Conservation (phyloP, 2,329 filamentous ascomycete species). For the Whalleya microplaca region DNA sequence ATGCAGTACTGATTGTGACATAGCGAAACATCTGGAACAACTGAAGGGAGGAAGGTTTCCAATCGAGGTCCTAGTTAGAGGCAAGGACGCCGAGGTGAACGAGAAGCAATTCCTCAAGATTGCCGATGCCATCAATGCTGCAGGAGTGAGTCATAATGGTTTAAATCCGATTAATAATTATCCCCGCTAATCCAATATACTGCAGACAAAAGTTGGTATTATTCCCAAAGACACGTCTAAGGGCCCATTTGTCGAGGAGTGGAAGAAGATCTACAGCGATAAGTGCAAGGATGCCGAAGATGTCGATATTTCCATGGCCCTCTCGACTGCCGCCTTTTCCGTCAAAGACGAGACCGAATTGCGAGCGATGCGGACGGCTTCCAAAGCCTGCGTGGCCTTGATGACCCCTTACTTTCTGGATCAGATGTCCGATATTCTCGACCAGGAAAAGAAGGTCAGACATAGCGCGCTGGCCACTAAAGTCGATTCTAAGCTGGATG, state of each 20-base stretch:
- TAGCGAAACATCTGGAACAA: constrained; percentile 90
- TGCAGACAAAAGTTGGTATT: constrained; percentile 84
- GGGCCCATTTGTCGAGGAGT: constrained; percentile 93
- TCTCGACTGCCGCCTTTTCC: constrained; percentile 83
- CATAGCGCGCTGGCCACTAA: constrained; percentile 85
- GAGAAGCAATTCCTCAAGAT: constrained; percentile 87
- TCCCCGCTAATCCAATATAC: constrained; percentile 17
- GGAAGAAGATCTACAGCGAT: constrained; percentile 81
- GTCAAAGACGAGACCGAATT: constrained; percentile 96
- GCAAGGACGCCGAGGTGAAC: constrained; percentile 90
- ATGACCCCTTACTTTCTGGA: constrained; percentile 98
- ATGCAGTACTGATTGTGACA: constrained; percentile 37
- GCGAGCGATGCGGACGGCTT: constrained; percentile 90
- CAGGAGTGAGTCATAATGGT: constrained; percentile 67
- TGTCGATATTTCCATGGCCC: constrained; percentile 79
- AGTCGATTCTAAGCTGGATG: constrained; percentile 89
- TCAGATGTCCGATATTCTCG: constrained; percentile 94
- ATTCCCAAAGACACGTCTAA: constrained; percentile 81
- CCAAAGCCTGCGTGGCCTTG: constrained; percentile 89
- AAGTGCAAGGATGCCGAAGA: constrained; percentile 86
- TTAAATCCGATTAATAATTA: not conserved
- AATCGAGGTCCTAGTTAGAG: constrained; percentile 87
- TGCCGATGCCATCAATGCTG: constrained; percentile 81
- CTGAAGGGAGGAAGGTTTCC: constrained; percentile 91
- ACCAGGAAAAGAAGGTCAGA: constrained; percentile 96